A percentile compares a stretch with the other conserved stretches of the same genome.
These are phyloP conservation scores for Apiospora malaysiana DNA, from an alignment of 2,329 filamentous ascomycete genomes.

Conservation along the genomic window DNA sequence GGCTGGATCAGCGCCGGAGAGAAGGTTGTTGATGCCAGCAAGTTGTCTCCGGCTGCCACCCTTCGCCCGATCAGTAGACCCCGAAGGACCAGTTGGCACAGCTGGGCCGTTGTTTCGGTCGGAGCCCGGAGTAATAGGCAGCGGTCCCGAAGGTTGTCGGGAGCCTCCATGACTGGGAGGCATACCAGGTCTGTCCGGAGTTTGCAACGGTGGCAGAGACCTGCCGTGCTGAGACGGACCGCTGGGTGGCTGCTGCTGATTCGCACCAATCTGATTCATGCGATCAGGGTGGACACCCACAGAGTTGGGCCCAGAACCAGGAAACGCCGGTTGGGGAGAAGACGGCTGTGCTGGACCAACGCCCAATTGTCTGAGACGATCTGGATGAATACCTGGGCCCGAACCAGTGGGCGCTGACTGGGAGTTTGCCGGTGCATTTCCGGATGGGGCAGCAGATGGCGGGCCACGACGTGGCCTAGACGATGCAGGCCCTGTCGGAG, in stretches of 20 bases:
- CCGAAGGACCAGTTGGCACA: conserved; percentile 42
- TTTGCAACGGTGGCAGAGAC: conserved; percentile 39
- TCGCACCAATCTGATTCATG: conserved; percentile 44
- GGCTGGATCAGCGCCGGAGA: conserved; percentile 56
- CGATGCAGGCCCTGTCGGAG: conserved; percentile 60
- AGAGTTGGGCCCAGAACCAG: conserved; percentile 31
- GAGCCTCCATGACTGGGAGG: conserved; percentile 34
- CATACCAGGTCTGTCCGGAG: conserved; percentile 39
- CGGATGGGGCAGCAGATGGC: conserved; percentile 30
- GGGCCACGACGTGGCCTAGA: conserved; percentile 53
- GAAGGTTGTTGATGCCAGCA: conserved; percentile 63
- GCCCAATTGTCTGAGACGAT: conserved; percentile 38
- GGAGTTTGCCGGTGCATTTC: conserved; percentile 33
- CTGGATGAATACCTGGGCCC: conserved; percentile 38
- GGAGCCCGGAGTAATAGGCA: conserved; percentile 30
- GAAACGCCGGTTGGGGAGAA: conserved; percentile 32
- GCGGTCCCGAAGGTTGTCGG: conserved; percentile 33
- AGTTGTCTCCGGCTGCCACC: conserved; percentile 58
- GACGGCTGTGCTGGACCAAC: conserved; percentile 27
- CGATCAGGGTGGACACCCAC: conserved; percentile 49
- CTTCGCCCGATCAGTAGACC: conserved; percentile 41
- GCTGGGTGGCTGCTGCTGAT: conserved; percentile 29
- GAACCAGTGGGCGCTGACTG: conserved; percentile 32
- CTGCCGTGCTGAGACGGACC: conserved; percentile 35
- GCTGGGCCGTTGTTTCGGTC: conserved; percentile 38